Percentiles rank a stretch among this genome's conserved stretches.
phyloP scores from a whole-genome alignment of 495 filamentous ascomycete genomes.

The Xanthoparmelia taractica region DNA sequence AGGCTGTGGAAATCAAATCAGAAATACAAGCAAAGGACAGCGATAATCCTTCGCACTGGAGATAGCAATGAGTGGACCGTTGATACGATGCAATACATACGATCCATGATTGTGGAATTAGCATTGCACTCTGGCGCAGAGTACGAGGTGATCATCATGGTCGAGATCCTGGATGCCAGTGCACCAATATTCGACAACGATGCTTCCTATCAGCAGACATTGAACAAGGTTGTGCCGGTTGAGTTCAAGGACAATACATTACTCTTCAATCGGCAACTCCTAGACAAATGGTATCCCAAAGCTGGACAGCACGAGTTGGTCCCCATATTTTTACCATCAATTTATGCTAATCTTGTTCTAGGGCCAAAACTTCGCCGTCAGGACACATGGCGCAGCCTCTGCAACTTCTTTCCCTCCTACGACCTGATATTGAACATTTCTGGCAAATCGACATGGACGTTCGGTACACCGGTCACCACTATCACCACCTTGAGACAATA shows the following conservation, averaged over 20 bases:
- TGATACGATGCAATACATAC: conserved; percentile 63
- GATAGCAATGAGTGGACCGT: conserved; percentile 59
- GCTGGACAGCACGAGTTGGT: conserved; percentile 29
- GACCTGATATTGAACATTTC: conserved; percentile 64
- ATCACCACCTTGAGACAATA: conserved; percentile 58
- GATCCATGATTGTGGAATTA: conserved; percentile 66
- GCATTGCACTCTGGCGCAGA: conserved; percentile 64
- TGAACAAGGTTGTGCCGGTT: conserved; percentile 48
- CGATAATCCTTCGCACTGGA: conserved; percentile 62
- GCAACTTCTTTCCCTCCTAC: conserved; percentile 52
- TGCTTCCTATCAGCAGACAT: conserved; percentile 44
- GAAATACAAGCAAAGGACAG: conserved; percentile 44
- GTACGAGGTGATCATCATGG: conserved; percentile 67
- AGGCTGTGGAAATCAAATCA: conserved; percentile 8
- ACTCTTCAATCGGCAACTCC: conserved; percentile 55
- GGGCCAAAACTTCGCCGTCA: conserved; percentile 6
- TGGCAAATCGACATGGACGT: conserved; percentile 75
- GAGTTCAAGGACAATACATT: conserved; percentile 62
- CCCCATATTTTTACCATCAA: neutral
- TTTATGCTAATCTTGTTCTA: conserved; percentile 18
- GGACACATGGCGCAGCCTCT: conserved; percentile 34
- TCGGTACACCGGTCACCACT: conserved; percentile 63
- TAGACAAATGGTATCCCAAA: conserved; percentile 52
- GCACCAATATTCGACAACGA: conserved; percentile 50
- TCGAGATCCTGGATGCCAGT: conserved; percentile 58